Percentiles rank a stretch among this genome's conserved stretches.
Evolutionary conservation across 108 stramenopile species (phyloP).

Genomic region (Nitzschia inconspicua): DNA sequence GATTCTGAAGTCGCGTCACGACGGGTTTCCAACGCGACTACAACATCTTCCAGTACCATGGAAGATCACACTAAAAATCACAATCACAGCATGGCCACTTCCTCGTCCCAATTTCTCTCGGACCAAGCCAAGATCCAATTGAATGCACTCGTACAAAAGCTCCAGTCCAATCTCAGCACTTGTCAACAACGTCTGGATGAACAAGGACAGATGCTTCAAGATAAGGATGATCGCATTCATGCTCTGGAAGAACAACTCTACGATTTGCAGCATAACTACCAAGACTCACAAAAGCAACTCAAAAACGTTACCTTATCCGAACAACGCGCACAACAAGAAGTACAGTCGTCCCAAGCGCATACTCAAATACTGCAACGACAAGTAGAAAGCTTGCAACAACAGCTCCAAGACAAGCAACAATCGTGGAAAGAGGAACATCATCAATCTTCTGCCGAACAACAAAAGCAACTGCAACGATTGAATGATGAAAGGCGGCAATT

Average conservation of each 20-base stretch:
- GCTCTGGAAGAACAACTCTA: constrained; percentile 2
- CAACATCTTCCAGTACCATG: neutral
- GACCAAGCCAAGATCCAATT: constrained; percentile 19
- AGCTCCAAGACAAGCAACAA: constrained; percentile 12
- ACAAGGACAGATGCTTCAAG: constrained; percentile 20
- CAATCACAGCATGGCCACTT: neutral
- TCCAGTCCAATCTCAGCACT: constrained; percentile 20
- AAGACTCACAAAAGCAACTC: neutral
- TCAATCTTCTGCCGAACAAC: constrained; percentile 14
- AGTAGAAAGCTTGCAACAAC: constrained; percentile 9
- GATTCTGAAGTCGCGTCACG: neutral
- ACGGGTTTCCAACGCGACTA: neutral
- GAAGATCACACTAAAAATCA: neutral
- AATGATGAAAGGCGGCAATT: constrained; percentile 17
- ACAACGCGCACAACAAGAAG: constrained; percentile 9
- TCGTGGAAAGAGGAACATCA: constrained; percentile 10
- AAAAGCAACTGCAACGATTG: constrained; percentile 16
- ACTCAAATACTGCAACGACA: constrained; percentile 11
- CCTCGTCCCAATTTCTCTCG: neutral
- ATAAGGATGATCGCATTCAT: constrained; percentile 6
- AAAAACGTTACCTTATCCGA: neutral
- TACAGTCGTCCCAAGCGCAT: constrained; percentile 15
- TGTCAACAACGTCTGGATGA: constrained; percentile 34
- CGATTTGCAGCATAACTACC: constrained; percentile 11
- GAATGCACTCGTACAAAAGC: constrained; percentile 14